Evolutionary conservation across 306 rosid genomes (phyloP).

Genomic region (Trifolium subterraneum): DNA sequence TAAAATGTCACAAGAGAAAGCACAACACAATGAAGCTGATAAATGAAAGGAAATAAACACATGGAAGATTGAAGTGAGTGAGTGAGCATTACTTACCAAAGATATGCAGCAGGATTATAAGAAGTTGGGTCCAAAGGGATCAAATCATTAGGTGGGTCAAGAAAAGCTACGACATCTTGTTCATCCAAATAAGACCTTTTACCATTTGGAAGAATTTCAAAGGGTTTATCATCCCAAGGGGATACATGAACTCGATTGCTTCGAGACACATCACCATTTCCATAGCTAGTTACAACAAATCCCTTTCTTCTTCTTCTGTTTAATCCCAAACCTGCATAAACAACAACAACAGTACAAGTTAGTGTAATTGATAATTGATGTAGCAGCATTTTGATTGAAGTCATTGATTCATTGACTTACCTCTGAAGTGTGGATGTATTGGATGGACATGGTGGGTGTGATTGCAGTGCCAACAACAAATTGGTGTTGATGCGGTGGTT

Average conservation of each 20-base stretch:
- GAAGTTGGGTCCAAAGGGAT: slow-evolving; percentile 72
- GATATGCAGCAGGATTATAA: slow-evolving; percentile 84
- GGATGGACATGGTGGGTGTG: slow-evolving; percentile 1
- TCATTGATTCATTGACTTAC: slow-evolving; percentile 1
- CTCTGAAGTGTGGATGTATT: slow-evolving; percentile 36
- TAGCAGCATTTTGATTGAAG: not conserved
- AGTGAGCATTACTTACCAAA: slow-evolving; percentile 52
- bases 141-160: slow-evolving; percentile 78
- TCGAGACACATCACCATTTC: slow-evolving; percentile 33
- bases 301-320: slow-evolving; percentile 6
- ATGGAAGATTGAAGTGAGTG: slow-evolving; percentile 13
- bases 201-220: slow-evolving; percentile 64
- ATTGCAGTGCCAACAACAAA: not conserved
- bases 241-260: slow-evolving; percentile 47
- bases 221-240: slow-evolving; percentile 77
- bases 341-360: slow-evolving; percentile 1
- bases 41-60: not conserved
- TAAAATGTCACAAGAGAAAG: not conserved
- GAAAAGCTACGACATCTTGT: slow-evolving; percentile 73
- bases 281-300: slow-evolving; percentile 22
- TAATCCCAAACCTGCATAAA: slow-evolving; percentile 44
- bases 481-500: not conserved
- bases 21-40: not conserved
- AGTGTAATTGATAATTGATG: not conserved
- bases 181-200: slow-evolving; percentile 70